Conservation (phyloP, 1,284 basidiomycete species). For the Cryptococcus depauperatus region DNA sequence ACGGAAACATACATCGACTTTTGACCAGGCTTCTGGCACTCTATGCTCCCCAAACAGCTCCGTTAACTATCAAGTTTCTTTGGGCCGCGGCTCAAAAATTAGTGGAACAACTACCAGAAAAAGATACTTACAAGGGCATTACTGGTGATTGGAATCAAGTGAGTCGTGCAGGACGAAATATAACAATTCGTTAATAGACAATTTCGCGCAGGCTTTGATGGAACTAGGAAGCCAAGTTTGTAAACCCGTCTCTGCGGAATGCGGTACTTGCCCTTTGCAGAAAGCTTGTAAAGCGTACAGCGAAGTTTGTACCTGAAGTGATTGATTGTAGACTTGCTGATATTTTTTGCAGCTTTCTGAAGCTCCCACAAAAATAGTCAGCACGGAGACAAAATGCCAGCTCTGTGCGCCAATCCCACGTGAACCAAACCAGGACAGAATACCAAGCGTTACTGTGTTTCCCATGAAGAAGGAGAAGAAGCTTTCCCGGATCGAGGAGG, state of each 20-base stretch:
- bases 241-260: slow-evolving; percentile 69
- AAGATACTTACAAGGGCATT: slow-evolving; percentile 18
- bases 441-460: slow-evolving; percentile 57
- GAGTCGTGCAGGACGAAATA: slow-evolving; percentile 1
- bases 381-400: slow-evolving; percentile 48
- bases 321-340: not conserved
- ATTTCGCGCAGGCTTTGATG: slow-evolving; percentile 36
- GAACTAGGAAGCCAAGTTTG: slow-evolving; percentile 79
- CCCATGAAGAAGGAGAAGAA: slow-evolving; percentile 83
- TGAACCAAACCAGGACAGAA: slow-evolving; percentile 15
- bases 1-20: slow-evolving; percentile 83
- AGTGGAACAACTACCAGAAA: slow-evolving; percentile 50
- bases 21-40: slow-evolving; percentile 72
- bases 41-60: slow-evolving; percentile 69
- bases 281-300: slow-evolving; percentile 59
- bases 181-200: not conserved
- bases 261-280: slow-evolving; percentile 62
- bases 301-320: slow-evolving; percentile 43
- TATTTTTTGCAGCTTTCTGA: slow-evolving; percentile 11
- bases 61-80: slow-evolving; percentile 66
- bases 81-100: slow-evolving; percentile 69
- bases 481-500: slow-evolving; percentile 73
- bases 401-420: slow-evolving; percentile 61
- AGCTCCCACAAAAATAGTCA: slow-evolving; percentile 10
- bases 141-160: slow-evolving; percentile 80